phyloP scores from a whole-genome alignment of 768 basidiomycete species.

The Flagelloscypha sp. region DNA sequence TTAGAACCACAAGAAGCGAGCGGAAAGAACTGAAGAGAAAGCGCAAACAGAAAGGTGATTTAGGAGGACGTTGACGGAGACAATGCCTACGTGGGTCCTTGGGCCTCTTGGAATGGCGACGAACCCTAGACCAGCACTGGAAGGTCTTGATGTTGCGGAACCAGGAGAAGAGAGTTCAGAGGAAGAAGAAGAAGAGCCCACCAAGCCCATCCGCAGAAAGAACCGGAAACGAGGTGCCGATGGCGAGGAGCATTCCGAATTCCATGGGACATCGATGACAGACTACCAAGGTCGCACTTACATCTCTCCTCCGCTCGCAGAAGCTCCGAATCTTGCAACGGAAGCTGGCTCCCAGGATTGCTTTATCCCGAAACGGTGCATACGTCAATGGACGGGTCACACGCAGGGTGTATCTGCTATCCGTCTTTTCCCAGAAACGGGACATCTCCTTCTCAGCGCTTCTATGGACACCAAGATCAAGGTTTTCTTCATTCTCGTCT shows the following conservation, averaged over 20 bases:
- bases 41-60: conserved; percentile 67
- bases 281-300: conserved; percentile 99
- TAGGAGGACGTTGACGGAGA: conserved; percentile 87
- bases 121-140: conserved; percentile 55
- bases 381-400: conserved; percentile 98
- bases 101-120: conserved; percentile 88
- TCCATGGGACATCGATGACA: conserved; percentile 94
- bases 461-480: conserved; percentile 99
- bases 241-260: conserved; percentile 88
- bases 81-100: conserved; percentile 86
- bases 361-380: conserved; percentile 91
- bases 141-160: conserved; percentile 52
- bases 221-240: conserved; percentile 68
- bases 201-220: conserved; percentile 49
- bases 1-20: conserved; percentile 51
- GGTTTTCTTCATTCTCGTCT: conserved; percentile 35
- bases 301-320: conserved; percentile 86
- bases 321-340: conserved; percentile 73
- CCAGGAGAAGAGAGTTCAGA: conserved; percentile 55
- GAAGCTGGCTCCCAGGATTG: conserved; percentile 83
- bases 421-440: conserved; percentile 85
- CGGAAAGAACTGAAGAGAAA: conserved; percentile 82
- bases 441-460: conserved; percentile 87
- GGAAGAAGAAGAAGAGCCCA: conserved; percentile 57
- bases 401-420: conserved; percentile 94